Conservation (phyloP, 192 early-diverging fungal species). For the Coemansia sp. region DNA sequence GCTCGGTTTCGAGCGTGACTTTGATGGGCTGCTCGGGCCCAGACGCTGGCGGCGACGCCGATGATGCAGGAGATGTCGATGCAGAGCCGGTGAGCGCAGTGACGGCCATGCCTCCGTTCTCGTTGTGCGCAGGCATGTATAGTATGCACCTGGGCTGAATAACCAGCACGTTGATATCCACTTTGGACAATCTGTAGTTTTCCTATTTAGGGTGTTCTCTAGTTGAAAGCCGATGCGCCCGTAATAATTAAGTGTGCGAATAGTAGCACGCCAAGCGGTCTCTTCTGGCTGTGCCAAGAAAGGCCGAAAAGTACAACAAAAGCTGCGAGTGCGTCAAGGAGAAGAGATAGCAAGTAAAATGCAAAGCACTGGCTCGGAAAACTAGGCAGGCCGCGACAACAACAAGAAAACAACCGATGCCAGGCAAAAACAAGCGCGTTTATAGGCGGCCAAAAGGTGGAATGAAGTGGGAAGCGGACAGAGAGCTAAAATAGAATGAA, state of each 20-base stretch:
- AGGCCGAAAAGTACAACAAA: not conserved
- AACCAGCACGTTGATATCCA: slow-evolving; percentile 50
- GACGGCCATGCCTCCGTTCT: slow-evolving; percentile 27
- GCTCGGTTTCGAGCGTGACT: slow-evolving; percentile 46
- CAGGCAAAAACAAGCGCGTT: not conserved
- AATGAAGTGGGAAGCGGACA: not conserved
- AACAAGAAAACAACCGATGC: not conserved
- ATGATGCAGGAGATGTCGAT: slow-evolving; percentile 6
- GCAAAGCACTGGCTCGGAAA: not conserved
- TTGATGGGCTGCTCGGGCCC: slow-evolving; percentile 38
- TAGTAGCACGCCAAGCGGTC: not conserved
- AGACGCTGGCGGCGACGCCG: slow-evolving; percentile 7
- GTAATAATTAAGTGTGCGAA: not conserved
- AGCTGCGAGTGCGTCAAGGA: not conserved
- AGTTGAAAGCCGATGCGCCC: not conserved
- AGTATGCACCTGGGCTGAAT: slow-evolving; percentile 21
- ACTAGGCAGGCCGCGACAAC: not conserved
- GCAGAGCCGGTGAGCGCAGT: not conserved
- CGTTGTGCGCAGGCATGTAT: slow-evolving; percentile 35
- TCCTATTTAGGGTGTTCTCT: not conserved
- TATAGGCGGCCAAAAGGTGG: not conserved
- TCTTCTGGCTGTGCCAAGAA: not conserved
- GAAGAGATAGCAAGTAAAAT: not conserved
- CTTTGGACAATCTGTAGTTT: slow-evolving; percentile 16
- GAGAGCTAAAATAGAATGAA: slow-evolving; percentile 4